Base-by-base conservation (phyloP, 495 filamentous ascomycete genomes). In the Talaromyces thailandensis region DNA sequence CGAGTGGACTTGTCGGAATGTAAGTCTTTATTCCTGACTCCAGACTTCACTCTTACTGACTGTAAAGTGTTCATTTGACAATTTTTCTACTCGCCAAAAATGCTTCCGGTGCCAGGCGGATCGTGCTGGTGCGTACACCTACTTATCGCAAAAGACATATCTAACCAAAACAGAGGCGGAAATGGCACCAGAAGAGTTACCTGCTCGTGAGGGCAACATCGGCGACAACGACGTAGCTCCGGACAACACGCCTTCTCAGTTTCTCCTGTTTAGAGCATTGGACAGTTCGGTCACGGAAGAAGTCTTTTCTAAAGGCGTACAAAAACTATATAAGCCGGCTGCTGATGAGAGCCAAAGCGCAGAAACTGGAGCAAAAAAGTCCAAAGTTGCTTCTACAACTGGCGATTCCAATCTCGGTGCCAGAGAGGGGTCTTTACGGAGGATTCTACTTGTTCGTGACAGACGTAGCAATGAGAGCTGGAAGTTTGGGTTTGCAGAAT, bases 401-500 rank as follows among this genome's bases (percentile, higher is more conserved):
- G 85, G 84, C 7, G 87, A 88, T 65, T 82, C 86, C 1, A 88
- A 84, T 56, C 73, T 89, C 4, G 92, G 92, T 43, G 93, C 92
- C 6, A 85, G 82, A 40, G 85, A 90, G 28, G 87, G 88, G 16
- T 89, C 88, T 25, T 73, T 96, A 12, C 82, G 86, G 25, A 87
- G 92, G 58, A 84, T 96, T 11, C 79, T 96, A 51, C 76, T 96
- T 9, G 86, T 95, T 63, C 83, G 91, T 55, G 89, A 94, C 66
- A 81, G 88, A 63, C 80, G 79, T 53, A 87, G 78, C 21, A 84
- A 91, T 61, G 88, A 92, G 57, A 92, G 88, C 62, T 93, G 90
- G 86, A 84, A 87, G 55, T 96, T 90, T 67, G 92, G 92, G 0
- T 96, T 96, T 69, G 92, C 89, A 24, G 92, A 96, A 70, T 96